These are phyloP conservation scores for Leccinum longicurvipes DNA, from an alignment of 768 basidiomycete species.

Conservation along the genomic window DNA sequence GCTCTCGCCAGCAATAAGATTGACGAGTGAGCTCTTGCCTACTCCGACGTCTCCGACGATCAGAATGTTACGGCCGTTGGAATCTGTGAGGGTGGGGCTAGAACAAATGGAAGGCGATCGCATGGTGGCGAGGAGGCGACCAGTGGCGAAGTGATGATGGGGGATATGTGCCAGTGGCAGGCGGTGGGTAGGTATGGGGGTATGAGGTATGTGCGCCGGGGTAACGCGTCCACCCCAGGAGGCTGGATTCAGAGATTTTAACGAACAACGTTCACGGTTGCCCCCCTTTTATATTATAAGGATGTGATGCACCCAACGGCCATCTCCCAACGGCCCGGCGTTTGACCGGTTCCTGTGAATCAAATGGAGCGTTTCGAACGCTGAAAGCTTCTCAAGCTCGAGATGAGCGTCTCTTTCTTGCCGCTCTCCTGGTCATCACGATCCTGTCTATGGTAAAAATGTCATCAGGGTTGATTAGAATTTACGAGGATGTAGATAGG, in stretches of 20 bases:
- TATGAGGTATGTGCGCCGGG: not conserved
- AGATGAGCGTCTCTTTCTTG: conserved; percentile 5
- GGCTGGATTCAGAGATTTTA: not conserved
- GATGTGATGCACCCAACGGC: not conserved
- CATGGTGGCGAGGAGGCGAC: conserved; percentile 6
- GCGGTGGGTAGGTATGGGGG: not conserved
- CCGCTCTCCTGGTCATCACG: not conserved
- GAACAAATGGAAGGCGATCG: conserved; percentile 12
- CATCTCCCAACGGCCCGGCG: conserved; percentile 1
- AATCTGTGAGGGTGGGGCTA: conserved; percentile 9
- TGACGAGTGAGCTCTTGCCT: conserved; percentile 42
- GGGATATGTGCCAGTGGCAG: not conserved
- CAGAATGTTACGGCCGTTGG: conserved; percentile 20
- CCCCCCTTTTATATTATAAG: conserved; percentile 6
- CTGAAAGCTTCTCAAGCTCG: conserved; percentile 10
- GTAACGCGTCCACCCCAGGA: conserved; percentile 1
- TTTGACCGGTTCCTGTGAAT: conserved; percentile 4
- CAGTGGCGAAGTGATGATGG: not conserved
- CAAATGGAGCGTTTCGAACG: not conserved
- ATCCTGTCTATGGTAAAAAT: not conserved
- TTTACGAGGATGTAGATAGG: not conserved
- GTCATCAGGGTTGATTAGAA: not conserved
- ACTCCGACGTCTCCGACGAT: conserved; percentile 29
- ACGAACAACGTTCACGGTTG: too few relatives aligned
- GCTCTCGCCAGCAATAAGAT: conserved; percentile 32